phyloP scores from a whole-genome alignment of 768 basidiomycete genomes.

The Inosperma sp. region DNA sequence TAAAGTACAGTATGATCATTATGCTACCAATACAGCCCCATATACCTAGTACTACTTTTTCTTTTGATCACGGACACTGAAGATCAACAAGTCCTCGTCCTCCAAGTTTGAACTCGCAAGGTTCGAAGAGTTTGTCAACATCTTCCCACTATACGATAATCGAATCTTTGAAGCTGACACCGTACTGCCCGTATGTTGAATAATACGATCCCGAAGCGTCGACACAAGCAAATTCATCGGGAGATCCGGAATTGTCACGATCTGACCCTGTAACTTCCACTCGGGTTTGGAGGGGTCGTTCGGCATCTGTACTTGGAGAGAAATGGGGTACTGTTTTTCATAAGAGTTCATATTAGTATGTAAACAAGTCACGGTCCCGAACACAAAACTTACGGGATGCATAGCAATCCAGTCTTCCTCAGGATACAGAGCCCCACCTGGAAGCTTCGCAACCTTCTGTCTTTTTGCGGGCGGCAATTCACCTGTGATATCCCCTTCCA shows the following conservation, averaged over 20 bases:
- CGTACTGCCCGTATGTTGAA: slow-evolving; percentile 72
- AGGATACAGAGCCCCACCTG: slow-evolving; percentile 78
- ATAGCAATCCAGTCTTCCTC: slow-evolving; percentile 87
- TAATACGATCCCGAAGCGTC: slow-evolving; percentile 84
- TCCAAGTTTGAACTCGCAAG: slow-evolving; percentile 88
- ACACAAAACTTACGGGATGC: slow-evolving; percentile 63
- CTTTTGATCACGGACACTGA: slow-evolving; percentile 72
- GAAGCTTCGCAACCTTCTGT: slow-evolving; percentile 79
- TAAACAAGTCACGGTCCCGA: slow-evolving; percentile 2
- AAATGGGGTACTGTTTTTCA: slow-evolving; percentile 67
- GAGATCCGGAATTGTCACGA: slow-evolving; percentile 75
- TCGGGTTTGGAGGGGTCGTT: slow-evolving; percentile 79
- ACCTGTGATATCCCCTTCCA: slow-evolving; percentile 56
- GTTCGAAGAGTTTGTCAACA: slow-evolving; percentile 81
- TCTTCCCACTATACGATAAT: slow-evolving; percentile 74
- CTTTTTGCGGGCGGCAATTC: slow-evolving; percentile 82
- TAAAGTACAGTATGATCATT: too few relatives aligned
- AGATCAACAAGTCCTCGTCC: slow-evolving; percentile 78
- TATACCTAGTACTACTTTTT: slow-evolving; percentile 47
- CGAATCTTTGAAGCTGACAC: slow-evolving; percentile 77
- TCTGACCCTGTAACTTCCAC: slow-evolving; percentile 85
- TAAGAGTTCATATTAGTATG: background rate
- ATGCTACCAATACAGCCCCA: too few relatives aligned
- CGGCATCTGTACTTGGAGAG: slow-evolving; percentile 80
- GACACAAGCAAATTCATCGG: slow-evolving; percentile 83